A percentile compares a stretch with the other conserved stretches of the same genome.
Evolutionary conservation across 495 filamentous ascomycete species (phyloP).

Genomic region (Rhizodiscina lignyota): DNA sequence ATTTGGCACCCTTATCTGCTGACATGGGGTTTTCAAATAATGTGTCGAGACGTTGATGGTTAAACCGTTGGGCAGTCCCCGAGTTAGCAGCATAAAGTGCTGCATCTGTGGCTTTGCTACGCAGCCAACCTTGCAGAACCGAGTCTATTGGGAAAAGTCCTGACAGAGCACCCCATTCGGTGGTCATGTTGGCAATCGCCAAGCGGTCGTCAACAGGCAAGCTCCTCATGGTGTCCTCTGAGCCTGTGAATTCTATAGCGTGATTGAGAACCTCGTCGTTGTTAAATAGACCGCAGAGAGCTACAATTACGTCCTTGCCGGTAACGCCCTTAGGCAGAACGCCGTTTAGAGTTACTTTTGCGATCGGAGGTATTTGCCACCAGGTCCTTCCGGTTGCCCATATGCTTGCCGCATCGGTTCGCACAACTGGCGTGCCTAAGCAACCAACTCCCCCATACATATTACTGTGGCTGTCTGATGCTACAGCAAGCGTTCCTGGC

Average conservation of each 20-base stretch:
- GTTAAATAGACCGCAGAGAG: slow-evolving; percentile 75
- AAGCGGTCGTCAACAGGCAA: slow-evolving; percentile 63
- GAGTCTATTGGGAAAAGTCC: slow-evolving; percentile 75
- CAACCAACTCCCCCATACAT: slow-evolving; percentile 79
- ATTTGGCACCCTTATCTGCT: slow-evolving; percentile 64
- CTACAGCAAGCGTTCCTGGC: slow-evolving; percentile 74
- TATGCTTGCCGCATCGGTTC: slow-evolving; percentile 74
- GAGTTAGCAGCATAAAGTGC: slow-evolving; percentile 34
- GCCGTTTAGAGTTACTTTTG: slow-evolving; percentile 63
- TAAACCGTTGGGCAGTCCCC: slow-evolving; percentile 33
- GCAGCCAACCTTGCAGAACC: slow-evolving; percentile 58
- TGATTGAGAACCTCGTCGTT: slow-evolving; percentile 87
- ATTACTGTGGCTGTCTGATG: slow-evolving; percentile 71
- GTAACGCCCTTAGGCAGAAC: slow-evolving; percentile 65
- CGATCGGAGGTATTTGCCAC: slow-evolving; percentile 83
- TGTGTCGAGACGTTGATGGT: slow-evolving; percentile 51
- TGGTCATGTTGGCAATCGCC: slow-evolving; percentile 89
- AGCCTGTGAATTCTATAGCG: slow-evolving; percentile 76
- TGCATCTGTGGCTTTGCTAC: slow-evolving; percentile 53
- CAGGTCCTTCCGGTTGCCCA: slow-evolving; percentile 75
- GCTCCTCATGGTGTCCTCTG: slow-evolving; percentile 58
- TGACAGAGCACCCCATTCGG: slow-evolving; percentile 79
- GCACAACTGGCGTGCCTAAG: slow-evolving; percentile 65
- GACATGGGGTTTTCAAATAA: slow-evolving; percentile 46
- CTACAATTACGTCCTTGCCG: slow-evolving; percentile 90